Base-by-base conservation (phyloP, 2,329 filamentous ascomycete species). In the Xylaria sp. region DNA sequence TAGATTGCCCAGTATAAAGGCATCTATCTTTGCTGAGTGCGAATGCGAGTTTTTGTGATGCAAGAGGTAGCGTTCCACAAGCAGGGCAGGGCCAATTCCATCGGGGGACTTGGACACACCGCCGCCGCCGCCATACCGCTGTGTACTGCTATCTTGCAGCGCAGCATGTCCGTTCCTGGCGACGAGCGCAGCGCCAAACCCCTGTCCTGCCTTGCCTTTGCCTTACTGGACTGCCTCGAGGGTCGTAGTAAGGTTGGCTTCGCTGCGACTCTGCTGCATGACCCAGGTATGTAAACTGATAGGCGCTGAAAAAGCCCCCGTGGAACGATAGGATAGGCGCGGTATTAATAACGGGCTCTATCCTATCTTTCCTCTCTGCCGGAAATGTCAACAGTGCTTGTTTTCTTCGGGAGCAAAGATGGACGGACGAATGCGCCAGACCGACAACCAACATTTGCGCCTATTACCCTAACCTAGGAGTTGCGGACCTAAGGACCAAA, bases 181-280 rank as follows among this genome's bases (percentile, higher is more conserved):
- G 39, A 37, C 51, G 37, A 15, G 28, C 28, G 60, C 41, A 28
- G 28, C 28, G 28, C 28, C 28, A 4, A 28, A 28, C 34, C 34
- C 34, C 34, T 37, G 34, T 15, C 41, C 65, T 67, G 64, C 51
- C 48, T 58, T 66, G 66, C 62, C 66, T 71, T 71, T 25, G 23
- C 23, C 28, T 28, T 28, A 71, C 66, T 71, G 56, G 59, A 69
- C 63, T 69, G 60, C 65, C 65, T 62, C 52, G 60, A 64, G 34
- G 25, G 56, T 68, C 52, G 61, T 62, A 68, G 61, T 51, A 39
- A 51, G n/a, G 34, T 52, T 55, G 46, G 56, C 54, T 59, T 37
- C 56, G 39, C 60, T 70, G 65, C 68, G 20, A 70, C 68, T 57
- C 68, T 70, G 39, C 65, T 68, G 60, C 65, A 68, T 62, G 61